Conservation (phyloP, 2,329 filamentous ascomycete species). For the Bipolaris cookei region DNA sequence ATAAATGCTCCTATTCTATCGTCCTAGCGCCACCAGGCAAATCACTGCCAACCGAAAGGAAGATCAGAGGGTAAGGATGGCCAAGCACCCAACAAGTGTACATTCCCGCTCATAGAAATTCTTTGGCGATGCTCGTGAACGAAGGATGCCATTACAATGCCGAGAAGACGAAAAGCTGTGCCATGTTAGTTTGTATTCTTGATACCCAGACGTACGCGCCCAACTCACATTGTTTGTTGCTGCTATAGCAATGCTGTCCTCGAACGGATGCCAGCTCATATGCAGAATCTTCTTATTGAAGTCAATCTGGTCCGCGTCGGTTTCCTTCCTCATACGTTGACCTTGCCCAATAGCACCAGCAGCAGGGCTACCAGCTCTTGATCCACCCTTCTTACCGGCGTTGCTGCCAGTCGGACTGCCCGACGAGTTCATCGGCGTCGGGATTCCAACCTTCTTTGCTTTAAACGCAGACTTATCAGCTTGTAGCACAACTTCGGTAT, state of each 20-base stretch:
- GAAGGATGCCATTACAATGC: slow-evolving; percentile 53
- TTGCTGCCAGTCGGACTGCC: slow-evolving; percentile 72
- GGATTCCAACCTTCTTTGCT: slow-evolving; percentile 98
- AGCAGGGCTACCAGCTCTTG: slow-evolving; percentile 86
- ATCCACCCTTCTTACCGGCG: slow-evolving; percentile 83
- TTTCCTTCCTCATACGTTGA: slow-evolving; percentile 97
- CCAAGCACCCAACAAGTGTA: slow-evolving; percentile 36
- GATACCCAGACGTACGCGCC: neutral
- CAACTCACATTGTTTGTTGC: slow-evolving; percentile 96
- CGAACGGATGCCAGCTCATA: slow-evolving; percentile 99
- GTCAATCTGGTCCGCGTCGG: slow-evolving; percentile 98
- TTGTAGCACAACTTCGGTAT: slow-evolving; percentile 95
- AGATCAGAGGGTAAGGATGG: slow-evolving; percentile 37
- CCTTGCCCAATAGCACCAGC: slow-evolving; percentile 74
- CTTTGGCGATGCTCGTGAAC: slow-evolving; percentile 33
- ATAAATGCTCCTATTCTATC: slow-evolving; percentile 40
- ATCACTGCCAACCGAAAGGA: slow-evolving; percentile 37
- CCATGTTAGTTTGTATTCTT: slow-evolving; percentile 11
- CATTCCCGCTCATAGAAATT: slow-evolving; percentile 38
- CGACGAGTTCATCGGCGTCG: slow-evolving; percentile 89
- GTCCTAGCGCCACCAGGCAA: slow-evolving; percentile 37
- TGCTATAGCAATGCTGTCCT: slow-evolving; percentile 99
- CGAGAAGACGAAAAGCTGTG: slow-evolving; percentile 63
- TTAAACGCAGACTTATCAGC: slow-evolving; percentile 99
- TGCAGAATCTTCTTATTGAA: slow-evolving; percentile 99